Percentiles rank a stretch among this genome's conserved stretches.
phyloP scores from a whole-genome alignment of 164 flowering plant species.

The Annona cherimola region DNA sequence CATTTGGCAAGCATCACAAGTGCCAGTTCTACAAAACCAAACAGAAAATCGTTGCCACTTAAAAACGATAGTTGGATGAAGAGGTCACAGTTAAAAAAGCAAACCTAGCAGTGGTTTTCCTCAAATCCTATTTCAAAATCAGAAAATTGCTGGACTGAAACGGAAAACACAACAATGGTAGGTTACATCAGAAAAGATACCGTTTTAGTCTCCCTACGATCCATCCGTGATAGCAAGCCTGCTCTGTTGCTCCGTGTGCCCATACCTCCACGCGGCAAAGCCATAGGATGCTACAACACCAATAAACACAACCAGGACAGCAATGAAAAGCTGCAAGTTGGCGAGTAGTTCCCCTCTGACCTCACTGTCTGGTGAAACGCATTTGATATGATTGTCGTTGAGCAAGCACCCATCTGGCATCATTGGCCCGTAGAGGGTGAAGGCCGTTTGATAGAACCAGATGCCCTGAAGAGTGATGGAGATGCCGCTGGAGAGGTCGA shows the following conservation, averaged over 20 bases:
- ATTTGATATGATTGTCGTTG: constrained; percentile 36
- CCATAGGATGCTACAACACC: constrained; percentile 40
- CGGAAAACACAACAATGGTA: no score
- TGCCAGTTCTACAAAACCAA: no score
- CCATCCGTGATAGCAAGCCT: constrained; percentile 17
- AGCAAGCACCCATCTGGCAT: constrained; percentile 84
- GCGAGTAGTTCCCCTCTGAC: constrained; percentile 80
- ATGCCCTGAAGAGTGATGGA: constrained; percentile 94
- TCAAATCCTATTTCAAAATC: no score
- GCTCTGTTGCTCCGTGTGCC: constrained; percentile 23
- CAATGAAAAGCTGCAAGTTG: constrained; percentile 65
- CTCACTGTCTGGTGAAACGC: constrained; percentile 44
- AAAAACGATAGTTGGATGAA: no score
- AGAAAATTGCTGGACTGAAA: no score
- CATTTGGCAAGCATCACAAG: no score
- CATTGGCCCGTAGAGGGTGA: constrained; percentile 88
- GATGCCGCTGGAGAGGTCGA: constrained; percentile 65
- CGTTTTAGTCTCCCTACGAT: constrained; percentile 3
- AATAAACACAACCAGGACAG: constrained; percentile 47
- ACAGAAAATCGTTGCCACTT: no score
- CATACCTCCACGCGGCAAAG: constrained; percentile 45
- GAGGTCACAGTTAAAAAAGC: no score
- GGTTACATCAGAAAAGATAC: background rate
- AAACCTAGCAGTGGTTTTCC: no score
- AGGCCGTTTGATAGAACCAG: constrained; percentile 98